Evolutionary conservation across 768 basidiomycete genomes (phyloP).

Genomic region (Xerocomus brunneocitrinus): DNA sequence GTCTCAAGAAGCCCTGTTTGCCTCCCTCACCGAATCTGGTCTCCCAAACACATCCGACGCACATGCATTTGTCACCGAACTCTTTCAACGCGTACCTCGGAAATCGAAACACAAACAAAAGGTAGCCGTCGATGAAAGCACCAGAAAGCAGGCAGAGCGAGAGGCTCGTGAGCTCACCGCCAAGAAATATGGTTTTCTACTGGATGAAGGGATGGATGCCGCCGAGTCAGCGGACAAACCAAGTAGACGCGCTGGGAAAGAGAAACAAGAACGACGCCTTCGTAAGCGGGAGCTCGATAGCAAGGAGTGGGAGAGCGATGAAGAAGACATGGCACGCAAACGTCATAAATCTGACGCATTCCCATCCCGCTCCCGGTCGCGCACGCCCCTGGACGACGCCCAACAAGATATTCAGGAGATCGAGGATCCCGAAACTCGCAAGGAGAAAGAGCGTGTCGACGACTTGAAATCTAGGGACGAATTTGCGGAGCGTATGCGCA

Average conservation of each 20-base stretch:
- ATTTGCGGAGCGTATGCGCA: constrained; percentile 83
- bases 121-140: constrained; percentile 34
- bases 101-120: constrained; percentile 68
- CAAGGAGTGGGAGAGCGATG: constrained; percentile 89
- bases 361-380: constrained; percentile 18
- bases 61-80: constrained; percentile 72
- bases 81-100: constrained; percentile 73
- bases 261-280: constrained; percentile 59
- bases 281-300: constrained; percentile 80
- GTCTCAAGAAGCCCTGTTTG: constrained; percentile 71
- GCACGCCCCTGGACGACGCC: constrained; percentile 31
- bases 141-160: constrained; percentile 68
- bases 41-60: constrained; percentile 78
- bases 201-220: constrained; percentile 66
- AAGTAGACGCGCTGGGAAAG: constrained; percentile 30
- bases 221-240: constrained; percentile 34
- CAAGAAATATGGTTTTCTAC: constrained; percentile 73
- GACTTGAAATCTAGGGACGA: constrained; percentile 89
- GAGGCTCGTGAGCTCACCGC: constrained; percentile 64
- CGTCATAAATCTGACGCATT: constrained; percentile 50
- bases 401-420: constrained; percentile 51
- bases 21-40: constrained; percentile 70
- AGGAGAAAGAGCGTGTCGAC: constrained; percentile 68
- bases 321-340: constrained; percentile 73
- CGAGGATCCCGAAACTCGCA: constrained; percentile 70